Conservation (phyloP, 2,329 filamentous ascomycete genomes). For the Curvularia lunata region DNA sequence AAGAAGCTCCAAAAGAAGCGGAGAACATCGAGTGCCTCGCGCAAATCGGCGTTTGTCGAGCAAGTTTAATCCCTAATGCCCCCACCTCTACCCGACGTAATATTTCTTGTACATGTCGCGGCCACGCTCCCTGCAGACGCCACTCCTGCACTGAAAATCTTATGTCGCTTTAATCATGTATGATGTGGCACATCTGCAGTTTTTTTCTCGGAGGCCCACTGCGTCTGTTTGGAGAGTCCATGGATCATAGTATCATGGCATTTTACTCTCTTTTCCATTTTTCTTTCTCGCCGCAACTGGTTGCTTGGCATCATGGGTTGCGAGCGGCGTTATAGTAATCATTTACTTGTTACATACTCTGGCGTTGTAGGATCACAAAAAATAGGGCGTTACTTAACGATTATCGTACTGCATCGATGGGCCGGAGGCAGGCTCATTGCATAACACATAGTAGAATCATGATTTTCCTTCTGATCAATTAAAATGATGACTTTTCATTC, state of each 20-base stretch:
- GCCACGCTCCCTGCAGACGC: conserved; percentile 24
- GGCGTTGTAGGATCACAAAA: conserved; percentile 15
- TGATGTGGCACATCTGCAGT: conserved; percentile 24
- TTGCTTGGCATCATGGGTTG: conserved; percentile 14
- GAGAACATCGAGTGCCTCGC: conserved; percentile 39
- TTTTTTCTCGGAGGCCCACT: conserved; percentile 16
- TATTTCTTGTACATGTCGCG: conserved; percentile 28
- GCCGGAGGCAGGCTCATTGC: conserved; percentile 4
- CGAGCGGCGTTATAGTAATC: conserved; percentile 16
- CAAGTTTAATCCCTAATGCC: conserved; percentile 41
- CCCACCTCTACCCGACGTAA: conserved; percentile 15
- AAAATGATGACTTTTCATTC: neutral
- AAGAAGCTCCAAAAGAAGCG: conserved; percentile 54
- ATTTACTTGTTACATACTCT: conserved; percentile 1
- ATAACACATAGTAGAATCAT: conserved; percentile 13
- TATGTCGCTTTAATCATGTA: conserved; percentile 36
- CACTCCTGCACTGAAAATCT: conserved; percentile 32
- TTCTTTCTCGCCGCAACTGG: conserved; percentile 7
- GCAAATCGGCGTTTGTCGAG: conserved; percentile 47
- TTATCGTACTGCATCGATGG: conserved; percentile 1
- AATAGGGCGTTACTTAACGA: conserved; percentile 11
- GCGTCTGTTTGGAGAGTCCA: conserved; percentile 17
- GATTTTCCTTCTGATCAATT: neutral
- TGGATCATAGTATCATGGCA: conserved; percentile 8
- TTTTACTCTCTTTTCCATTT: conserved; percentile 1